Percentiles rank a stretch among this genome's conserved stretches.
Evolutionary conservation across 2,329 filamentous ascomycete species (phyloP).

Genomic region (Apiospora rasikravindrae): DNA sequence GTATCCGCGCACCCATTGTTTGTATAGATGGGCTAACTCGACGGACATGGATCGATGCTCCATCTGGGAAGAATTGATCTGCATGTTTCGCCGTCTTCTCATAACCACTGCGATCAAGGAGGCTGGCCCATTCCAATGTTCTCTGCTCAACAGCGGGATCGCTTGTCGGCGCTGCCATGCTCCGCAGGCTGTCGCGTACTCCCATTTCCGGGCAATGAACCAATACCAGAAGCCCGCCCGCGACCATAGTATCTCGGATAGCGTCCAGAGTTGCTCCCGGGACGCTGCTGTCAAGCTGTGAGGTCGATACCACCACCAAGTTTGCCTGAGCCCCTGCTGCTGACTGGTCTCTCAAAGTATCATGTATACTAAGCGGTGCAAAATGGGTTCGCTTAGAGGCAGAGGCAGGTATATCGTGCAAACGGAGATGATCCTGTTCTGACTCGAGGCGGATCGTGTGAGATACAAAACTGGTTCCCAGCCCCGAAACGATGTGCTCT

Average conservation of each 20-base stretch:
- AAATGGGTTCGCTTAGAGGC: background rate
- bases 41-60: conserved; percentile 44
- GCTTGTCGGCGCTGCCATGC: background rate
- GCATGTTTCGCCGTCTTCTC: conserved; percentile 36
- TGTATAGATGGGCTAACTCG: conserved; percentile 21
- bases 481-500: conserved; percentile 37
- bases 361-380: background rate
- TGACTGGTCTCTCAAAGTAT: background rate
- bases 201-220: conserved; percentile 27
- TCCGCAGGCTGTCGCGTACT: background rate
- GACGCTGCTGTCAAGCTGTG: conserved; percentile 37
- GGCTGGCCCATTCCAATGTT: background rate
- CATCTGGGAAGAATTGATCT: conserved; percentile 38
- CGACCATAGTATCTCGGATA: conserved; percentile 39
- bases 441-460: conserved; percentile 30
- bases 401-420: background rate
- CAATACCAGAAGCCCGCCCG: conserved; percentile 45
- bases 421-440: background rate
- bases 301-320: conserved; percentile 43
- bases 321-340: conserved; percentile 28
- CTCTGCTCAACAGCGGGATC: background rate
- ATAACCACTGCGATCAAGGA: conserved; percentile 42
- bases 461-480: conserved; percentile 39
- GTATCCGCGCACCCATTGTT: accelerated
- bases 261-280: conserved; percentile 30